A percentile compares a stretch with the other conserved stretches of the same genome.
phyloP scores from a whole-genome alignment of 768 basidiomycete genomes.

The Boletus edulis region DNA sequence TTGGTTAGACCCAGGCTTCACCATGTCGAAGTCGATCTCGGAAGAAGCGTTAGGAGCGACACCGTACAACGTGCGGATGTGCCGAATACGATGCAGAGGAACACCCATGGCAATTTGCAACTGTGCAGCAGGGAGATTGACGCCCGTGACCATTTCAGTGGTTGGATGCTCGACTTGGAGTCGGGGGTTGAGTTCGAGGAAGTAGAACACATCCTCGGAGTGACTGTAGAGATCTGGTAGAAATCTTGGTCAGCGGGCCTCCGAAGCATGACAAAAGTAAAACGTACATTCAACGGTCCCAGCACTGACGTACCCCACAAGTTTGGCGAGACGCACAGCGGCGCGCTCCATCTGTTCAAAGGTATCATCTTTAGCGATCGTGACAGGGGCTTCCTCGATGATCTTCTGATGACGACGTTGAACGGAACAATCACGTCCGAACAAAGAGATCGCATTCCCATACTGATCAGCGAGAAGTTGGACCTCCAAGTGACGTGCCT shows the following conservation, averaged over 20 bases:
- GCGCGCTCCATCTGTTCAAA: constrained; percentile 99
- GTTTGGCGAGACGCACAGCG: constrained; percentile 97
- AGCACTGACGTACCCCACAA: constrained; percentile 98
- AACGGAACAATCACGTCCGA: constrained; percentile 98
- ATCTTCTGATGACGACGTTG: constrained; percentile 99
- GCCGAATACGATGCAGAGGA: constrained; percentile 90
- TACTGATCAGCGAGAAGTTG: constrained; percentile 99
- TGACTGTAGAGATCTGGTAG: constrained; percentile 88
- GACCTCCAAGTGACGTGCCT: constrained; percentile 96
- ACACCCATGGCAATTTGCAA: constrained; percentile 98
- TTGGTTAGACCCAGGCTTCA: constrained; percentile 80
- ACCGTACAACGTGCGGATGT: constrained; percentile 95
- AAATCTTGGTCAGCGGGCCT: constrained; percentile 1
- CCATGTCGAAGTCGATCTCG: constrained; percentile 96
- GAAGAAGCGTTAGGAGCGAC: constrained; percentile 86
- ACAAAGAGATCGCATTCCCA: constrained; percentile 97
- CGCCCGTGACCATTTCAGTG: constrained; percentile 99
- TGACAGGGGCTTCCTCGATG: constrained; percentile 99
- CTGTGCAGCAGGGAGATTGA: constrained; percentile 96
- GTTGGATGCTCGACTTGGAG: constrained; percentile 99
- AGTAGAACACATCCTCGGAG: constrained; percentile 91
- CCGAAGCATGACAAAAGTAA: not conserved
- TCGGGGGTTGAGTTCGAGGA: constrained; percentile 98
- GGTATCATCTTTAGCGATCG: constrained; percentile 87
- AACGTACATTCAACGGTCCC: constrained; percentile 92